phyloP scores from a whole-genome alignment of 2,329 filamentous ascomycete genomes.

The Diplodia intermedia region DNA sequence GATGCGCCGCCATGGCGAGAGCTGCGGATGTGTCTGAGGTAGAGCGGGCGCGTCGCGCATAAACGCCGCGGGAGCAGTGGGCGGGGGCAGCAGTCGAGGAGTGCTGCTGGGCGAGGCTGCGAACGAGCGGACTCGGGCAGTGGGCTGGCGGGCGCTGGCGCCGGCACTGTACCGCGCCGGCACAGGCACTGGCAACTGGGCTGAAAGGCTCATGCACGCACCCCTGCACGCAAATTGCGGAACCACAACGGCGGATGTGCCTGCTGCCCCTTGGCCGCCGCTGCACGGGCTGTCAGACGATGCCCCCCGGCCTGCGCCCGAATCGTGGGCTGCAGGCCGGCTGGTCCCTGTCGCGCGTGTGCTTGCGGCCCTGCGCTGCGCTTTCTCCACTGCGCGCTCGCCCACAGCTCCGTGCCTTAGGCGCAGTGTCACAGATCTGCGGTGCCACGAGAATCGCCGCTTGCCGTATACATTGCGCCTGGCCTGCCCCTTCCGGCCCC shows the following conservation, averaged over 20 bases:
- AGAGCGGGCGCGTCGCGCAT: constrained; percentile 18
- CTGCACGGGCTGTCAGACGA: constrained; percentile 30
- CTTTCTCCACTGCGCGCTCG: constrained; percentile 20
- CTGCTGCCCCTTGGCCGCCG: constrained; percentile 16
- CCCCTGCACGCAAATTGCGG: constrained; percentile 29
- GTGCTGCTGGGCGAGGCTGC: neutral
- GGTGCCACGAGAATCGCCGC: constrained; percentile 38
- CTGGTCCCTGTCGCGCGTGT: constrained; percentile 28
- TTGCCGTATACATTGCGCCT: constrained; percentile 37
- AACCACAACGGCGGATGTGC: constrained; percentile 29
- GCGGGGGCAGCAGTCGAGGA: neutral
- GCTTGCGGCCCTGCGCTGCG: constrained; percentile 18
- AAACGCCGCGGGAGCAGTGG: neutral
- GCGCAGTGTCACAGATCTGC: constrained; percentile 34
- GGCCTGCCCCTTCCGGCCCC: constrained; percentile 28
- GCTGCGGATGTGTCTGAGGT: constrained; percentile 10
- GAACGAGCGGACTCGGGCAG: neutral
- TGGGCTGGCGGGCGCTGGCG: neutral
- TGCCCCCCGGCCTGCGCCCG: constrained; percentile 17
- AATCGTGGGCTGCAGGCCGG: constrained; percentile 24
- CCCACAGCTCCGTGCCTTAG: constrained; percentile 29
- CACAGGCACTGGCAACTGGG: neutral
- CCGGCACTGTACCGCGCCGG: neutral
- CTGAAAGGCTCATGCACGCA: neutral
- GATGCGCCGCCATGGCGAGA: constrained; percentile 4